These are phyloP conservation scores for Phoma sp. DNA, from an alignment of 2,329 filamentous ascomycete species.

Conservation along the genomic window DNA sequence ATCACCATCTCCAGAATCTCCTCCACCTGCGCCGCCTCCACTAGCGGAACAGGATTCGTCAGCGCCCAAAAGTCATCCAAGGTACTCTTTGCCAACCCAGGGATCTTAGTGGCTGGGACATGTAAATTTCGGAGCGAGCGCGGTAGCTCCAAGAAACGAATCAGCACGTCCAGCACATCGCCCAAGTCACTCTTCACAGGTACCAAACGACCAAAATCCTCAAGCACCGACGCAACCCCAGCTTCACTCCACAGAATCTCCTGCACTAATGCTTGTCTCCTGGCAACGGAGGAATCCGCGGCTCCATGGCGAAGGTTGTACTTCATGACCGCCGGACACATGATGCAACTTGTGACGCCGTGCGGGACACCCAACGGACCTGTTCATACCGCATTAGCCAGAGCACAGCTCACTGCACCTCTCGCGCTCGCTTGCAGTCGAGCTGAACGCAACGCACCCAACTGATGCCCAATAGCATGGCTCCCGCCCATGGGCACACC, in stretches of 20 bases:
- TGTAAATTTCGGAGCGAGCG: background rate
- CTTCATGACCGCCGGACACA: conserved; percentile 1
- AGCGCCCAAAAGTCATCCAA: background rate
- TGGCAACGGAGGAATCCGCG: too few relatives aligned
- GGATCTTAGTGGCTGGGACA: background rate
- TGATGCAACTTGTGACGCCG: conserved; percentile 2
- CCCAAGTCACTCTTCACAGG: background rate
- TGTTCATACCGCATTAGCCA: background rate
- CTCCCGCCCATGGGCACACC: conserved; percentile 4
- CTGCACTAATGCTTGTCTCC: too few relatives aligned
- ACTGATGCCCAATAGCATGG: conserved; percentile 2
- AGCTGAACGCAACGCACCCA: background rate
- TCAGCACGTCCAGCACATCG: background rate
- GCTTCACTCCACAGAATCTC: too few relatives aligned
- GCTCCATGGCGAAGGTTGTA: background rate
- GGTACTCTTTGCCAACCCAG: background rate
- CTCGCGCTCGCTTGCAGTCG: background rate
- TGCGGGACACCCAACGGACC: conserved; percentile 1
- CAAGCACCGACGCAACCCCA: too few relatives aligned
- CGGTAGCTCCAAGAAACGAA: background rate
- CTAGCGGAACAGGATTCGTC: background rate
- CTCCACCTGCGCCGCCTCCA: background rate
- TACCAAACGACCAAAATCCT: too few relatives aligned
- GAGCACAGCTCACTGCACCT: background rate
- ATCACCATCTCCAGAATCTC: background rate